Evolutionary conservation across 2,329 filamentous ascomycete species (phyloP), one percentile per base, ranked within the genome.

Genomic region (Colletotrichum abscissum): DNA sequence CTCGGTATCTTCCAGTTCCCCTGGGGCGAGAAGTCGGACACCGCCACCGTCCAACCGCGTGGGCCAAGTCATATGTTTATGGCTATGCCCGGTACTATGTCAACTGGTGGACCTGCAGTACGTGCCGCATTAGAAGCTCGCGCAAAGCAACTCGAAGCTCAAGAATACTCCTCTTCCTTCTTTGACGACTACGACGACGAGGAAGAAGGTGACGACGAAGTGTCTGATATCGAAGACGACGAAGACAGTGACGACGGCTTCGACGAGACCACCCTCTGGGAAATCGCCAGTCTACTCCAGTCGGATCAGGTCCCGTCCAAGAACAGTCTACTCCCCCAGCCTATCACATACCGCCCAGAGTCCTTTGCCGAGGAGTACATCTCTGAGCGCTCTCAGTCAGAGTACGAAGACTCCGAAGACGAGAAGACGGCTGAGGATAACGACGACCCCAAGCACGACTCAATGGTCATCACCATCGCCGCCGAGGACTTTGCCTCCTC

Each of bases 1-100:
- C 84, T 92, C 22, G 91, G 90, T 5, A 89, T 92, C 76, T 92
- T 91, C 82, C 89, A 91, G 76, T 92, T 92, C 75, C 89, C 91
- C 2, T 92, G 90, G 89, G 91, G 91, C 16, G 90, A 92, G 81
- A 88, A 82, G 76, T 92, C 90, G 24, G 90, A 92, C 79, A 86
- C 85, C 66, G 87, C 87, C 11, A 87, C 81, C 33, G 79, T 87
- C 67, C 84, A 84, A 75, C 79, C 81, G 67, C 80, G 80, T 11
- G 42, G 42, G 9, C 81, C 80, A 42, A 79, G 74, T 57, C 80
- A 81, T 73, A 81, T 80, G 75, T 82, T 82, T 66, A 85, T 84
- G 81, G 83, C 86, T 26, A 88, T 90, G 84, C 84, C 88, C 7
- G 87, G 87, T 2, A 88, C 87, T 22, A 88, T 88, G 86, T 82